Base-by-base conservation (phyloP, 1,284 basidiomycete species). In the Amylostereum chailletii region DNA sequence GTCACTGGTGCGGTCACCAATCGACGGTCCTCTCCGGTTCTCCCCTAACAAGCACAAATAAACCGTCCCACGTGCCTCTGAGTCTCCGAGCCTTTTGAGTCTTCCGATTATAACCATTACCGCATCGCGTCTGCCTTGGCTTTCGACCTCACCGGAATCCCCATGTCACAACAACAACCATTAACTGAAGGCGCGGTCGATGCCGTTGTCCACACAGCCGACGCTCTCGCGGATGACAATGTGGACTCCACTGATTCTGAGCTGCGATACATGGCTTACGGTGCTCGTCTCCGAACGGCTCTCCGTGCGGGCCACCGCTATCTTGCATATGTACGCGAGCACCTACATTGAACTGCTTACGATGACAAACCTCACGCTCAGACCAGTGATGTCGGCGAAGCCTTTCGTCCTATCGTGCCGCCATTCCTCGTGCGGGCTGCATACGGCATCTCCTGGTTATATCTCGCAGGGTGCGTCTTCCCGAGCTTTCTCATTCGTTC, bases 301-400 rank as follows among this genome's bases (percentile, higher is more conserved):
- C 67, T 88, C 49, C 73, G 86, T 36, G 87, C 88, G 11, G 72
- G 79, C n/a, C 73, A 80, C 19, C 76, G 90, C 44, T 92, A 93
- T 62, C 71, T 91, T 51, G 88, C 87, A 53, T 91, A 90, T 74
- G 86, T 89, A 70, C 54, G 79, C 70, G n/a, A 11, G 19, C 36
- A 11, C 48, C 38, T 29, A 45, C 29, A 9, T 49, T 53, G 37
- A 41, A 40, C 47, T 34, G n/a, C 27, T 52, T 40, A 37, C 40
- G 58, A 57, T 60, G 44, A 49, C 53, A 27, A 27, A 51, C 52
- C 38, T 57, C 46, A 60, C 58, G 62, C 57, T 19, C 68, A 85
- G 78, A 90, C 90, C 27, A 90, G 86, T 67, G 93, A 96, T 62
- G 71, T 96, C 34, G 94, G 94, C 51, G 94, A 96, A 68, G 90